These are phyloP conservation scores for Aspergillus arachidicola DNA, from an alignment of 2,329 filamentous ascomycete genomes.

Conservation along the genomic window DNA sequence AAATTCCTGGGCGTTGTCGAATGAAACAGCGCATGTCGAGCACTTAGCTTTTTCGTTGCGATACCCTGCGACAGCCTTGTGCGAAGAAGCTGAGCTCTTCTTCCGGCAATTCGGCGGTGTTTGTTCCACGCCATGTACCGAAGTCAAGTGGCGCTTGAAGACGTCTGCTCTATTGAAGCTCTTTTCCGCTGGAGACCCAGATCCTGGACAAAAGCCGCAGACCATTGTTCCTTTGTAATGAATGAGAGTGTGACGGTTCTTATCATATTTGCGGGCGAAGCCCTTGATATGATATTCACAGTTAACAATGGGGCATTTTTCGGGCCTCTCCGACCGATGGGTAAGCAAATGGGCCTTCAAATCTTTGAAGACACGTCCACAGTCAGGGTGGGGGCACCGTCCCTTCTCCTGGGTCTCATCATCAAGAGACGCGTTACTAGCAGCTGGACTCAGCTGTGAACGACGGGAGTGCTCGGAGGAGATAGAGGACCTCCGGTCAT, in stretches of 20 bases:
- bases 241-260: conserved; percentile 89
- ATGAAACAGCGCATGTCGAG: conserved; percentile 85
- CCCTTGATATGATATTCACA: conserved; percentile 93
- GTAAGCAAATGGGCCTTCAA: conserved; percentile 93
- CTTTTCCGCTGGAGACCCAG: conserved; percentile 86
- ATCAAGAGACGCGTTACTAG: conserved; percentile 62
- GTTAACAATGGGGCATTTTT: conserved; percentile 89
- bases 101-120: conserved; percentile 89
- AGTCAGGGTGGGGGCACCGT: conserved; percentile 80
- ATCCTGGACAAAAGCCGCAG: conserved; percentile 89
- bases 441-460: conserved; percentile 61
- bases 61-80: conserved; percentile 71
- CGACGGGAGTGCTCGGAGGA: conserved; percentile 70
- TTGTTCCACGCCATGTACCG: conserved; percentile 90
- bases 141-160: conserved; percentile 90
- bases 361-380: conserved; percentile 85
- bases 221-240: conserved; percentile 99
- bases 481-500: conserved; percentile 67
- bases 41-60: conserved; percentile 79
- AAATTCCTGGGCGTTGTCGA: conserved; percentile 88
- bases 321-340: conserved; percentile 84
- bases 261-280: conserved; percentile 94
- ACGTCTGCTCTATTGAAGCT: conserved; percentile 94
- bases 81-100: conserved; percentile 56
- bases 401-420: conserved; percentile 67